phyloP scores from a whole-genome alignment of 768 basidiomycete species.

The Tylopilus balloui region DNA sequence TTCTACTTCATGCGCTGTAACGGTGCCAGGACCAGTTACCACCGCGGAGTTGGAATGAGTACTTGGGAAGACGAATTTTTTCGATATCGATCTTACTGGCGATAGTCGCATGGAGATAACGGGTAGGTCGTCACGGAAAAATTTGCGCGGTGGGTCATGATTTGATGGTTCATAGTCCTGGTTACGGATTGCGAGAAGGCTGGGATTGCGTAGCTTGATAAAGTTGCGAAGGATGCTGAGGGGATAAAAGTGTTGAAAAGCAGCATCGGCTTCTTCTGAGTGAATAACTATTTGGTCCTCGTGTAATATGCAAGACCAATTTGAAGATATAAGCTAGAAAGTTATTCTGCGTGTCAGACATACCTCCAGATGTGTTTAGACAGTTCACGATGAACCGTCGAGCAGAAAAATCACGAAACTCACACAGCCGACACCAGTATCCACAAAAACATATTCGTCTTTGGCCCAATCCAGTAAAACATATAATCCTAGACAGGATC shows the following conservation, averaged over 20 bases:
- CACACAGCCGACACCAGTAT: slow-evolving; percentile 71
- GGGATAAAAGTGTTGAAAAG: slow-evolving; percentile 69
- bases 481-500: slow-evolving; percentile 51
- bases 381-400: slow-evolving; percentile 4
- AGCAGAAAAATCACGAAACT: slow-evolving; percentile 23
- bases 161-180: slow-evolving; percentile 2
- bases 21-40: not conserved
- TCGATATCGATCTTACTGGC: slow-evolving; percentile 45
- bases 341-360: slow-evolving; percentile 1
- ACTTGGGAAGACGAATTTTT: slow-evolving; percentile 50
- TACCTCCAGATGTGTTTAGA: not conserved
- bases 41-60: slow-evolving; percentile 3
- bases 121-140: slow-evolving; percentile 34
- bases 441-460: slow-evolving; percentile 64
- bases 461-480: slow-evolving; percentile 64
- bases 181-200: slow-evolving; percentile 12
- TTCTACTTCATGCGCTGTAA: not conserved
- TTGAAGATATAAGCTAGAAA: slow-evolving; percentile 56
- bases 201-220: slow-evolving; percentile 22
- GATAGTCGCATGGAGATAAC: slow-evolving; percentile 39
- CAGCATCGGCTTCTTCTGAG: slow-evolving; percentile 62
- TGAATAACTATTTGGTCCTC: slow-evolving; percentile 69
- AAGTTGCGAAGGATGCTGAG: slow-evolving; percentile 33
- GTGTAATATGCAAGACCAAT: slow-evolving; percentile 73
- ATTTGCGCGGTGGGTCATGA: slow-evolving; percentile 3